Conservation (phyloP, 2,329 filamentous ascomycete genomes). For the Aspergillus sp. region DNA sequence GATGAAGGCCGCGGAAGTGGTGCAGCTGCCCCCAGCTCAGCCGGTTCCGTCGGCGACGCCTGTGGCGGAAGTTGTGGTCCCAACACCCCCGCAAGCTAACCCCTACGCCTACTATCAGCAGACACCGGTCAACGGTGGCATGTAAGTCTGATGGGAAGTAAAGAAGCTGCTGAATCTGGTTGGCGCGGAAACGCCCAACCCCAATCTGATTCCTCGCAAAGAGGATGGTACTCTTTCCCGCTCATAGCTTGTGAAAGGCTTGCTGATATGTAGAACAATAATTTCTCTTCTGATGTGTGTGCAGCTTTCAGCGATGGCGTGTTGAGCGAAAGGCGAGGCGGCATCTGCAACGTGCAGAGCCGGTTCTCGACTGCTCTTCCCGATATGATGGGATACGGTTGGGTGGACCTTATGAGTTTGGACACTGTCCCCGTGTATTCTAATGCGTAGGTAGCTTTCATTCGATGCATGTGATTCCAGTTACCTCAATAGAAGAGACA, state of each 20-base stretch:
- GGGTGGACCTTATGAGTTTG: constrained; percentile 28
- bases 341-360: constrained; percentile 5
- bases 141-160: constrained; percentile 12
- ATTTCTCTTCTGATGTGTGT: constrained; percentile 21
- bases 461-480: background rate
- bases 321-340: constrained; percentile 12
- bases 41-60: constrained; percentile 15
- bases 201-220: background rate
- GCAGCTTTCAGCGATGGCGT: constrained; percentile 30
- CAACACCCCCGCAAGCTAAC: constrained; percentile 25
- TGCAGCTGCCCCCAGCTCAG: constrained; percentile 23
- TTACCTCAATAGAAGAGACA: background rate
- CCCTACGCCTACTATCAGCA: constrained; percentile 37
- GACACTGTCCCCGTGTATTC: constrained; percentile 33
- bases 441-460: constrained; percentile 27
- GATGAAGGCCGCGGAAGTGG: constrained; percentile 28
- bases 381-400: constrained; percentile 27
- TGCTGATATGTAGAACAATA: constrained; percentile 25
- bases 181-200: background rate
- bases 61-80: constrained; percentile 14
- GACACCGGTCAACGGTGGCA: constrained; percentile 30
- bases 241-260: constrained; percentile 4
- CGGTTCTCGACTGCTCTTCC: constrained; percentile 15
- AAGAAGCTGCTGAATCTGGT: background rate
- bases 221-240: background rate